These are phyloP conservation scores for Ampelocalamus luodianensis DNA, from an alignment of 176 grass and related monocot genomes.

Conservation along the genomic window DNA sequence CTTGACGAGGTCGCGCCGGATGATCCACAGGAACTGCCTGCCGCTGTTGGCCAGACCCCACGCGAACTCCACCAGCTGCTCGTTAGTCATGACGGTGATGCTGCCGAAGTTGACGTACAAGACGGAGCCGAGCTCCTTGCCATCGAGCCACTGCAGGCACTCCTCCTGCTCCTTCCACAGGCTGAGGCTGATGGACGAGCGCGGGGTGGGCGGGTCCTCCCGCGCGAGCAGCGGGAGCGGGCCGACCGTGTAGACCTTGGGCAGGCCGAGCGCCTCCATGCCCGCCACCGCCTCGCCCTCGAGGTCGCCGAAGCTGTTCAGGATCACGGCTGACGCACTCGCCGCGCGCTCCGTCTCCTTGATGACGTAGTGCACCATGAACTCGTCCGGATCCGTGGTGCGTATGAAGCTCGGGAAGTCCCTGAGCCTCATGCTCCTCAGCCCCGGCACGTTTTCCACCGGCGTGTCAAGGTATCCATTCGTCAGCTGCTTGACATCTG, in stretches of 20 bases:
- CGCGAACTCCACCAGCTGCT: constrained; percentile 76
- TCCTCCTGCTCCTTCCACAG: constrained; percentile 75
- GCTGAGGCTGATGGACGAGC: constrained; percentile 43
- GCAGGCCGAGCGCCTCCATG: constrained; percentile 47
- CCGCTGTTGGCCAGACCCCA: constrained; percentile 81
- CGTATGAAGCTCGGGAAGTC: constrained; percentile 85
- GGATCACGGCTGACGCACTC: constrained; percentile 57
- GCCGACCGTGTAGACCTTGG: constrained; percentile 64
- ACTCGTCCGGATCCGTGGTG: constrained; percentile 62
- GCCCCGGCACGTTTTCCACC: constrained; percentile 70
- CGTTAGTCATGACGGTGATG: constrained; percentile 65
- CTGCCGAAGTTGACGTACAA: constrained; percentile 95
- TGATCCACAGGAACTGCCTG: constrained; percentile 72
- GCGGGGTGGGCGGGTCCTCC: constrained; percentile 43
- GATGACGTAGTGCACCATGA: constrained; percentile 53
- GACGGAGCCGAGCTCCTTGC: constrained; percentile 49
- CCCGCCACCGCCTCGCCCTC: constrained; percentile 60
- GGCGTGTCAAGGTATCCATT: constrained; percentile 77
- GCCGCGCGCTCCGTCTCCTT: constrained; percentile 47
- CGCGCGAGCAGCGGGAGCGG: constrained; percentile 58
- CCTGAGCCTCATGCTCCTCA: constrained; percentile 53
- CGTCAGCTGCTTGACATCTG: constrained; percentile 57
- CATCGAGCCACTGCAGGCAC: constrained; percentile 66
- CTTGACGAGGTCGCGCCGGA: constrained; percentile 67
- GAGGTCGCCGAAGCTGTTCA: constrained; percentile 65